Conservation (phyloP, 2,329 filamentous ascomycete genomes). For the Pyrenochaeta sp. region DNA sequence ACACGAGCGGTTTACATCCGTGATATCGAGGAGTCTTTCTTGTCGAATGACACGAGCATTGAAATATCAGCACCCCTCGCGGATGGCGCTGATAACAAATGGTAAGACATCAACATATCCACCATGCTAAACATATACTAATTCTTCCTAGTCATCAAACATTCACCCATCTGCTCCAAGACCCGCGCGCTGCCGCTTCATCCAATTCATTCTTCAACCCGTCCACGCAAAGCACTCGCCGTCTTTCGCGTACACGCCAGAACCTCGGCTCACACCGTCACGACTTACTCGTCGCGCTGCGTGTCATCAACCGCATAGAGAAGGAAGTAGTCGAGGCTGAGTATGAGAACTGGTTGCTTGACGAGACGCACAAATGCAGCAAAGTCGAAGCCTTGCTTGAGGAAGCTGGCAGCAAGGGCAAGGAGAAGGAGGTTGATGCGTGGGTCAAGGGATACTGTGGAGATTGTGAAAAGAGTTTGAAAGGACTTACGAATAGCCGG, state of each 20-base stretch:
- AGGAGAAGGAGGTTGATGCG: conserved; percentile 56
- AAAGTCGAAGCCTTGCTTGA: conserved; percentile 61
- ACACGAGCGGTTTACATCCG: conserved; percentile 82
- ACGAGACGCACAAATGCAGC: conserved; percentile 79
- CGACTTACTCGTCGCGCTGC: conserved; percentile 87
- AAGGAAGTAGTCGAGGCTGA: conserved; percentile 83
- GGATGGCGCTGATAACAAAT: conserved; percentile 31
- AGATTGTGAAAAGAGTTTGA: conserved; percentile 60
- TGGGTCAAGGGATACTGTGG: conserved; percentile 70
- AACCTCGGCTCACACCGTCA: conserved; percentile 84
- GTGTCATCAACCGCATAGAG: conserved; percentile 89
- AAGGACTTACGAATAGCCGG: conserved; percentile 10
- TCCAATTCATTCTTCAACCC: conserved; percentile 29
- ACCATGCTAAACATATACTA: conserved; percentile 8
- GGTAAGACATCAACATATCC: conserved; percentile 22
- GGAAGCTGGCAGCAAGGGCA: conserved; percentile 44
- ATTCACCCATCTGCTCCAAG: conserved; percentile 45
- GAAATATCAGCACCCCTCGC: conserved; percentile 24
- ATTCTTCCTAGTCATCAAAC: conserved; percentile 40
- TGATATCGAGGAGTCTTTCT: conserved; percentile 75
- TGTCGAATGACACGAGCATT: conserved; percentile 44
- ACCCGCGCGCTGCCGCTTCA: conserved; percentile 24
- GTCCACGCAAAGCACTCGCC: conserved; percentile 52
- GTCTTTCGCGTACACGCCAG: conserved; percentile 80
- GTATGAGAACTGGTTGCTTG: conserved; percentile 90